A percentile compares a stretch with the other conserved stretches of the same genome.
These are phyloP conservation scores for Phytophthora sansomeana DNA, from an alignment of 352 stramenopile genomes.

Conservation along the genomic window DNA sequence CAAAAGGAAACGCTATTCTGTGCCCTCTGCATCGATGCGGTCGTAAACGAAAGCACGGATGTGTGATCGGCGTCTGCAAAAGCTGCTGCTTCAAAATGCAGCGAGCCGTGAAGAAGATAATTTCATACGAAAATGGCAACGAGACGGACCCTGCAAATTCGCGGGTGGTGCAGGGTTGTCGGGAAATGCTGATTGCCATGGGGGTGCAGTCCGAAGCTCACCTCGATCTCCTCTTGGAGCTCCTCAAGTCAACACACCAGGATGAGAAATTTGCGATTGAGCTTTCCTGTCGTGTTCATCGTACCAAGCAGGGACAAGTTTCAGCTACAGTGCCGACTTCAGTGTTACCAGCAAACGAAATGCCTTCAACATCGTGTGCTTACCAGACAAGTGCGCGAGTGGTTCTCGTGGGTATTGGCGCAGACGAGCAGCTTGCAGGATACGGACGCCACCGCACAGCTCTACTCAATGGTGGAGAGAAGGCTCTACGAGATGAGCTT, in stretches of 20 bases:
- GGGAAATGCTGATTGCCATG: slow-evolving; percentile 39
- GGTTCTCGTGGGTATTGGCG: slow-evolving; percentile 93
- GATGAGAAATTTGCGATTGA: not conserved
- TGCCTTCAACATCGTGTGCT: not conserved
- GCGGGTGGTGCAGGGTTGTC: slow-evolving; percentile 19
- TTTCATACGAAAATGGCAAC: not conserved
- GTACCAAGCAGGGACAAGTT: slow-evolving; percentile 15
- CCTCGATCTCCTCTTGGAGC: slow-evolving; percentile 28
- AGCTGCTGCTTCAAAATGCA: slow-evolving; percentile 63
- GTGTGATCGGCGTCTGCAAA: slow-evolving; percentile 53
- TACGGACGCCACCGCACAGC: slow-evolving; percentile 95
- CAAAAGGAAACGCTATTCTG: not conserved
- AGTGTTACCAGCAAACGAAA: not conserved
- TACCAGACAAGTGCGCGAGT: slow-evolving; percentile 70
- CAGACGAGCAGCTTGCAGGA: slow-evolving; percentile 95
- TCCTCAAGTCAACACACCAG: slow-evolving; percentile 19
- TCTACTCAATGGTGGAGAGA: slow-evolving; percentile 62
- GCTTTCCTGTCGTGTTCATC: slow-evolving; percentile 46
- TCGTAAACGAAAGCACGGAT: slow-evolving; percentile 56
- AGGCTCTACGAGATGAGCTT: slow-evolving; percentile 84
- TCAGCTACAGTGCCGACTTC: not conserved
- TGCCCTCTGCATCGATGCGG: slow-evolving; percentile 52
- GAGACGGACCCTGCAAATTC: not conserved
- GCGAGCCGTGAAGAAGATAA: slow-evolving; percentile 31
- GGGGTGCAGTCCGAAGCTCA: slow-evolving; percentile 23